A percentile compares a stretch with the other conserved stretches of the same genome.
phyloP scores from a whole-genome alignment of 169 alveolate genomes.

The Cryptosporidium bovis region DNA sequence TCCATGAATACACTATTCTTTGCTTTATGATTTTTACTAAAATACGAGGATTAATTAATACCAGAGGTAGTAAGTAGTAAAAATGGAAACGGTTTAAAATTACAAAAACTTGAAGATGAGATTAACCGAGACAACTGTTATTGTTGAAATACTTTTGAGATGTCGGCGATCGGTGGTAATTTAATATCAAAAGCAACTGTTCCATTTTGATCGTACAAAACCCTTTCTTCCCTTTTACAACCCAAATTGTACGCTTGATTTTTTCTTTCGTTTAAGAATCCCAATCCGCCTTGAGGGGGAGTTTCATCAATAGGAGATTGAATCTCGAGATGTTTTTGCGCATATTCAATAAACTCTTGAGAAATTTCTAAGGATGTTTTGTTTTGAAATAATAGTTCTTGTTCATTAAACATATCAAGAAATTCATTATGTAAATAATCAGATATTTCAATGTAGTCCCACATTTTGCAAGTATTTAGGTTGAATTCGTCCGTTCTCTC shows the following conservation, averaged over 20 bases:
- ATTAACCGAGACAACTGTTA: too few species aligned
- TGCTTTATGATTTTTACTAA: too few species aligned
- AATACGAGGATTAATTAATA: too few species aligned
- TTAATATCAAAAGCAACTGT: conserved; percentile 34
- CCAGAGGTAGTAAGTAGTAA: too few species aligned
- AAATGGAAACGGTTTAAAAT: too few species aligned
- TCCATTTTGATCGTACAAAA: neutral
- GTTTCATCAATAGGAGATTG: conserved; percentile 3
- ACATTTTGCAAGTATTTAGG: conserved; percentile 1
- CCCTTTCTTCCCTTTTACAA: neutral
- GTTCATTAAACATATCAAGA: neutral
- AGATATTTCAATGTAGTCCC: conserved; percentile 25
- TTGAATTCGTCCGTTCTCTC: too few species aligned
- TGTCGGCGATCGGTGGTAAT: conserved; percentile 62
- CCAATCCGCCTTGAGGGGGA: conserved; percentile 67
- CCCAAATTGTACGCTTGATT: neutral
- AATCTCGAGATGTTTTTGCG: conserved; percentile 6
- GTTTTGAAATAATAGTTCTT: conserved; percentile 4
- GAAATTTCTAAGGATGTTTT: conserved; percentile 19
- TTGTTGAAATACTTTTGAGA: conserved; percentile 1
- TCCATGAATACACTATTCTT: too few species aligned
- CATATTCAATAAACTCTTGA: conserved; percentile 34
- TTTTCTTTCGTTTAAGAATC: conserved; percentile 15
- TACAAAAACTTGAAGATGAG: too few species aligned
- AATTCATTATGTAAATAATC: neutral